A percentile compares a stretch with the other conserved stretches of the same genome.
Conservation (phyloP, 2,329 filamentous ascomycete genomes). For the Rhytidhysteron rufulum region DNA sequence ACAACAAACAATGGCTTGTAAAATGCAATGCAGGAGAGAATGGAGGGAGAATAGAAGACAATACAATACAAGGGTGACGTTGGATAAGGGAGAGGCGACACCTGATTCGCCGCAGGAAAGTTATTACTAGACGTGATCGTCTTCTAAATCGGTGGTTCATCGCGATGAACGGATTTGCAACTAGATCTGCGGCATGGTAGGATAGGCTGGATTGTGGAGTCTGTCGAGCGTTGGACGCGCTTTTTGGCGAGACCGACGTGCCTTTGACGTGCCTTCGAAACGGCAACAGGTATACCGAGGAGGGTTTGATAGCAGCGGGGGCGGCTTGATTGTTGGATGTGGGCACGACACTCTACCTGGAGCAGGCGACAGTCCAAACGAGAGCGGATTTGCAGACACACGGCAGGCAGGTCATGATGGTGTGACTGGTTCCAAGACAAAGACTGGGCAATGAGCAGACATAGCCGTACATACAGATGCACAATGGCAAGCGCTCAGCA, state of each 20-base stretch:
- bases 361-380: background rate
- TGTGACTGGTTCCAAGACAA: background rate
- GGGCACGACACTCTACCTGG: background rate
- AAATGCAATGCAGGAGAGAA: too few relatives aligned
- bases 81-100: too few relatives aligned
- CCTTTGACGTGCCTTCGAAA: background rate
- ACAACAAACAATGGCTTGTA: too few relatives aligned
- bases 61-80: too few relatives aligned
- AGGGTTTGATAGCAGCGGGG: background rate
- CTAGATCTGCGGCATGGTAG: too few relatives aligned
- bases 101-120: too few relatives aligned
- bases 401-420: background rate
- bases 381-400: background rate
- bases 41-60: too few relatives aligned
- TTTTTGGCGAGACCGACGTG: background rate
- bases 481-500: slow-evolving; percentile 4
- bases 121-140: too few relatives aligned
- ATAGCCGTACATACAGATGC: background rate
- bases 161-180: too few relatives aligned
- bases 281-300: background rate
- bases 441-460: background rate
- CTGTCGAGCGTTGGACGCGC: background rate
- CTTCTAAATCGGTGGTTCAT: too few relatives aligned
- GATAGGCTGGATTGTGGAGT: too few relatives aligned
- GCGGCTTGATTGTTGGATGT: background rate